Base-by-base conservation (phyloP, 331 rosid species). In the Spiraea crenata region DNA sequence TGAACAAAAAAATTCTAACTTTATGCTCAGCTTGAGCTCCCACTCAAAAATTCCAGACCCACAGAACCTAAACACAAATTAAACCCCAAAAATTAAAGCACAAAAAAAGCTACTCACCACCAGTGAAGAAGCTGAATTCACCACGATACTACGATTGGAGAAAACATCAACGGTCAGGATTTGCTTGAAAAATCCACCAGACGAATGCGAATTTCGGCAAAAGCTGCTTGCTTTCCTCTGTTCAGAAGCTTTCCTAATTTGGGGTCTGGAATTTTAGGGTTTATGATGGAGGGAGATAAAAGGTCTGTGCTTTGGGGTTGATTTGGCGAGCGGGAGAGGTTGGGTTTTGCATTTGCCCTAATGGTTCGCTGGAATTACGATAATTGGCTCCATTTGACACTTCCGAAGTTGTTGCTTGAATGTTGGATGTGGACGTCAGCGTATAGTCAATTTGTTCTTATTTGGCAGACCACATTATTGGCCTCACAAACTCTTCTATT, bases 251-350 rank as follows among this genome's bases (percentile, higher is more conserved):
- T 48, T 31, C 42, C 46, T 3, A 38, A 66, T 70, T 70, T 44
- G 38, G 67, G 69, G 39, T 66, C 61, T 62, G 65, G 58, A 25
- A 25, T 31, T 54, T 73, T 68, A 72, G 77, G 81, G 81, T 73
- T 72, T 76, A 55, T 51, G 69, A n/a, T 56, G 81, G 52, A 56
- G 42, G 42, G 55, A 31, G 11, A 48, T 1, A 31, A 67, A 47
- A 37, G 48, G 17, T 5, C 38, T 31, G 52, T 31, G 34, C 62
- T 35, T 46, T 7, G 57, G 40, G 15, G 48, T 20, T 63, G 74
- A 54, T 38, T 72, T 61, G 64, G 69, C 11, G 84, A 63, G 84
- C 78, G 81, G 79, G 81, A 73, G 81, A 31, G 56, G 1, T 20
- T 2, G 7, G 10, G 7, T 0, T 9, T 25, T 5, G 45, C 15